Evolutionary conservation across 805 yeast genomes (phyloP), one percentile per base, ranked within the genome.

Genomic region (Pichia kluyveri): DNA sequence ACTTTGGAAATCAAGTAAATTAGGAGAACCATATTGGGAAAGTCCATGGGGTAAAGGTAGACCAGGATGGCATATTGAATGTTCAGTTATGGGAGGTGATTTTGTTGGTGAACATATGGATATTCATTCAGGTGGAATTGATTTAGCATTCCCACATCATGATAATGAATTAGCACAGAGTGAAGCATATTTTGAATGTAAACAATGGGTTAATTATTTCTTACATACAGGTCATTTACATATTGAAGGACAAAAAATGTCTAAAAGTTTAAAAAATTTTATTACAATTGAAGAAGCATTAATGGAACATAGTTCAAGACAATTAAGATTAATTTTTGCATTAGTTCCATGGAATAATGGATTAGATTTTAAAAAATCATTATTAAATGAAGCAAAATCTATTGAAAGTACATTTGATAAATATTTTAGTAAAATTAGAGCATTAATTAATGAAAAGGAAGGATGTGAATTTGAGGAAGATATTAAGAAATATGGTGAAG

Each of bases 11-110:
- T 80, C 90, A 0, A 85, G 96, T 8, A 93, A 93, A 63, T 91
- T 96, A 8, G 99, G 99, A 58, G 99, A 93, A 69, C 99, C 99
- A 26, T 77, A 80, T 43, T 93, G 98, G 98, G 77, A 74, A 7
- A 87, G 96, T 2, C 90, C 91, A 28, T 93, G 98, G 98, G 99
- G 99, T 27, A 73, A 73, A 50, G 99, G 99, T 46, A 83, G 99
- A 65, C 99, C 99, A 14, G 99, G 99, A 5, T 93, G 99, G 99
- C 99, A 93, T 65, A 93, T 93, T 65, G 99, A 93, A 69, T 93
- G 99, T 75, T 89, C 97, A 9, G 99, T 93, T 19, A 93, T 93
- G 99, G 98, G 98, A 1, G 77, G 89, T 45, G 95, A 89, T 56
- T 76, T 90, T 42, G 75, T 86, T 38, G 98, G 98, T 5, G 67